These are phyloP conservation scores for Lentinula sp. DNA, from an alignment of 768 basidiomycete species.

Conservation along the genomic window DNA sequence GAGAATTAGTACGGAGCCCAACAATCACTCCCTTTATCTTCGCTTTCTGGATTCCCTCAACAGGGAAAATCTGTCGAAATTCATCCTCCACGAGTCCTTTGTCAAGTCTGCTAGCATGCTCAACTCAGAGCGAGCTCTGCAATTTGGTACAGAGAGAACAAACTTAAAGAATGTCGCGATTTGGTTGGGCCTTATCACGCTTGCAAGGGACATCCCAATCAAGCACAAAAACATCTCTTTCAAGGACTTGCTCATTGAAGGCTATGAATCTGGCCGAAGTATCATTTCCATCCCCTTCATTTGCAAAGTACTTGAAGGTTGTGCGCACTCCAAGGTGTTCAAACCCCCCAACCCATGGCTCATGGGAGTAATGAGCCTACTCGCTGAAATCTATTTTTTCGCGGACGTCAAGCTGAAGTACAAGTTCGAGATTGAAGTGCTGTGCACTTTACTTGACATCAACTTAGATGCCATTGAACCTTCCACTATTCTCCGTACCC, in stretches of 20 bases:
- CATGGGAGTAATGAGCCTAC: conserved; percentile 88
- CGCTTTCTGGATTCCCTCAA: conserved; percentile 87
- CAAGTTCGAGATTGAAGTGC: conserved; percentile 97
- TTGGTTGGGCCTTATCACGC: conserved; percentile 91
- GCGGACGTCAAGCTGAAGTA: conserved; percentile 94
- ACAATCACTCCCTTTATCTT: conserved; percentile 94
- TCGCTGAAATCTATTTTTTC: conserved; percentile 95
- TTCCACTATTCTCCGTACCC: conserved; percentile 73
- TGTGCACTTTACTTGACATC: conserved; percentile 89
- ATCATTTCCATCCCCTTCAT: conserved; percentile 97
- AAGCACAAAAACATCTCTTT: conserved; percentile 90
- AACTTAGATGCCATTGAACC: conserved; percentile 83
- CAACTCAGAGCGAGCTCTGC: conserved; percentile 87
- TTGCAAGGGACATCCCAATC: conserved; percentile 90
- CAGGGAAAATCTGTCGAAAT: conserved; percentile 56
- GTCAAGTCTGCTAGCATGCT: conserved; percentile 79
- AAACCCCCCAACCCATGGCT: conserved; percentile 97
- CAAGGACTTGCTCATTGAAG: conserved; percentile 96
- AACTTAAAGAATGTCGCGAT: conserved; percentile 90
- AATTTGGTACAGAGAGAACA: conserved; percentile 78
- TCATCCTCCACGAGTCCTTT: conserved; percentile 92
- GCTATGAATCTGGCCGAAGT: conserved; percentile 86
- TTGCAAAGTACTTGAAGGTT: conserved; percentile 93
- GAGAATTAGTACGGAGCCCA: conserved; percentile 91
- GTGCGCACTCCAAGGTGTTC: conserved; percentile 87